Percentiles rank a stretch among this genome's conserved stretches.
These are phyloP conservation scores for Gymnopilus junonius DNA, from an alignment of 768 basidiomycete genomes.

Conservation along the genomic window DNA sequence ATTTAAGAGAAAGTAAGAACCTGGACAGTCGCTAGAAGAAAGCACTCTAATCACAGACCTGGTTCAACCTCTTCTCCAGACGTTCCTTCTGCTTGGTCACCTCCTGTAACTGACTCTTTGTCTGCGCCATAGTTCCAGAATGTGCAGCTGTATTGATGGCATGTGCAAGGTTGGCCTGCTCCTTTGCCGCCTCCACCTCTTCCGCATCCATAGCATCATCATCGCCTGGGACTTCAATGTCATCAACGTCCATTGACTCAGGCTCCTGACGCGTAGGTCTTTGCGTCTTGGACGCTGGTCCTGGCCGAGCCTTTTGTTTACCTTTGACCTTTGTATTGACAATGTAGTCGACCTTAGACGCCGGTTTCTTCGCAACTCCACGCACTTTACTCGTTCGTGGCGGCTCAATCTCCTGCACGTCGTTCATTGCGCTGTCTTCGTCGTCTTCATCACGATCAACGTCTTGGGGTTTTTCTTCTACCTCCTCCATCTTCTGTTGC, in stretches of 20 bases:
- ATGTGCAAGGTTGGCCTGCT: constrained; percentile 16
- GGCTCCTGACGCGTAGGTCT: constrained; percentile 1
- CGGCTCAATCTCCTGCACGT: constrained; percentile 21
- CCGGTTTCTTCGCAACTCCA: constrained; percentile 22
- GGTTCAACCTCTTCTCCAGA: constrained; percentile 27
- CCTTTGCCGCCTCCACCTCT: constrained; percentile 20
- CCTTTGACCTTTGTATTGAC: constrained; percentile 15
- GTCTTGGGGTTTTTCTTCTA: neutral
- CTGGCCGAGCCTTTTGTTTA: constrained; percentile 11
- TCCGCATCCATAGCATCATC: constrained; percentile 6
- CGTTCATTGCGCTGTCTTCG: constrained; percentile 13
- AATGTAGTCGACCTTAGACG: constrained; percentile 2
- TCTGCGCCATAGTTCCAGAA: constrained; percentile 1
- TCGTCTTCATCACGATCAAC: constrained; percentile 18
- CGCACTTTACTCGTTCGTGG: constrained; percentile 18
- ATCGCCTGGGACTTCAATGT: constrained; percentile 1
- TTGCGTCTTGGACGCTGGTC: neutral
- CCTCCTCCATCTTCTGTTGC: constrained; percentile 2
- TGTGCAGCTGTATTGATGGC: constrained; percentile 13
- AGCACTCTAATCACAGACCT: constrained; percentile 24
- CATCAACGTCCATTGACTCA: constrained; percentile 16
- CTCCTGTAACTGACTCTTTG: constrained; percentile 7
- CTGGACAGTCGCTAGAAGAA: neutral
- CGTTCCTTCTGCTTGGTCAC: constrained; percentile 8
- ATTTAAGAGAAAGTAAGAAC: constrained; percentile 4